Evolutionary conservation across 179 eudicot genomes (phyloP), one percentile per base, ranked within the genome.

Genomic region (Silene vulgaris): DNA sequence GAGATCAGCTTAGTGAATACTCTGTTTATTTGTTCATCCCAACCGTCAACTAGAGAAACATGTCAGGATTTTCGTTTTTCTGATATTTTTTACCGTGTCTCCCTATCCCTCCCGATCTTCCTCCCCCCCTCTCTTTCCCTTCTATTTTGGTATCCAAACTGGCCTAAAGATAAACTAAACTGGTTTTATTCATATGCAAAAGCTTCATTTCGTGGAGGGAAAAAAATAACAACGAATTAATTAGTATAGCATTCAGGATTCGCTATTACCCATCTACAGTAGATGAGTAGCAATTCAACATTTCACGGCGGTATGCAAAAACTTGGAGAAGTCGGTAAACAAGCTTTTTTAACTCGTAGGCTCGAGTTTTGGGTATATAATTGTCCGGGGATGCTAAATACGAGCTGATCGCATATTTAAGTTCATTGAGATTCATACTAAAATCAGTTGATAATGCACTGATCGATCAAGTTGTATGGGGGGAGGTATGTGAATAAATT

Each of bases 31-130:
- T 26, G 19, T 43, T 79, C 40, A 37, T 70, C 65, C 72, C 54
- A 75, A 79, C 75, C 57, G 66, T 75, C 75, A 62, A 52, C 78
- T 32, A 32, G 32, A 8, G 37, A 60, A 79, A 71, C 75, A 37
- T 40, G 68, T 80, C 61, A 37, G 74, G 35, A 16, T 28, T 43
- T 45, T 32, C 30, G 50, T 21, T 29, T 35, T 35, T 50, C 30
- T n/a, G 48, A 14, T 68, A 40, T 5, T 67, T 2, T 40, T 35
- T 35, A 35, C 40, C 40, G 40, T 35, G 40, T 0, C 40, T 35
- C 40, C 40, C 1, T 35, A 35, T 35, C 48, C 48, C 48, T 40
- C 48, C 48, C 48, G 2, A 40, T 11, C 12, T 8, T 40, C 48
- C 12, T 40, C 48, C 48, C 8, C 48, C 48, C 48, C 48, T 40